Percentiles rank a stretch among this genome's conserved stretches.
Conservation (phyloP, 805 yeast genomes). For the Starmerella ratchasimensis region DNA sequence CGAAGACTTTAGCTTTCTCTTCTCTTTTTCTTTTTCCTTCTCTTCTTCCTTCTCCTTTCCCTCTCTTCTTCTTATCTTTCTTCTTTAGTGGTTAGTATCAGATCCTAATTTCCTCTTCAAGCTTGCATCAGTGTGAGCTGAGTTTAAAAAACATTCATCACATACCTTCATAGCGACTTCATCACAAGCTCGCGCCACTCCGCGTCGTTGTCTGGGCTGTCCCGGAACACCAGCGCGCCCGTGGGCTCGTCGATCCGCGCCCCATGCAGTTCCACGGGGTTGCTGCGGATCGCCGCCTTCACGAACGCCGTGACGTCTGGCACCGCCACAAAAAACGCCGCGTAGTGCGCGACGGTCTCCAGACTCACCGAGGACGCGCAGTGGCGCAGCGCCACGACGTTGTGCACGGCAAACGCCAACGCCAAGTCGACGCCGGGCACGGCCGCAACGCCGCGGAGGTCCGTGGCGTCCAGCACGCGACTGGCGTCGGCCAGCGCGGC, state of each 20-base stretch:
- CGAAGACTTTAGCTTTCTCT: too few species aligned
- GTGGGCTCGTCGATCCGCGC: constrained; percentile 15
- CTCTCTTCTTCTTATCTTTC: too few species aligned
- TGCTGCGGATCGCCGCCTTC: constrained; percentile 7
- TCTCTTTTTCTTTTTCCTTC: too few species aligned
- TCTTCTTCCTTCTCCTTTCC: too few species aligned
- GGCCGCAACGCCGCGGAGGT: too few species aligned
- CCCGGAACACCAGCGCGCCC: constrained; percentile 10
- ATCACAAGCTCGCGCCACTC: constrained; percentile 11
- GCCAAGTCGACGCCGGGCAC: too few species aligned
- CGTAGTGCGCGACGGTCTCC: constrained; percentile 4
- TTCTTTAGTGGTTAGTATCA: too few species aligned
- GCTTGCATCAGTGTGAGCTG: constrained; percentile 27
- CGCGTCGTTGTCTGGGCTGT: neutral
- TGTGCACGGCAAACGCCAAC: constrained; percentile 19
- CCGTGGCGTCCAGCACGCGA: too few species aligned
- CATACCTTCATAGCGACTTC: constrained; percentile 16
- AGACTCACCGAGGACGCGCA: constrained; percentile 14
- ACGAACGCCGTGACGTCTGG: constrained; percentile 9
- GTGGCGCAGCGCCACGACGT: constrained; percentile 10
- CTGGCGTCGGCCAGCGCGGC: too few species aligned
- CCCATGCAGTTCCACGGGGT: constrained; percentile 7
- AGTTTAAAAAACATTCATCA: constrained; percentile 23
- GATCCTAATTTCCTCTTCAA: too few species aligned
- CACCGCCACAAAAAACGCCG: constrained; percentile 3